phyloP scores from a whole-genome alignment of 2,329 filamentous ascomycete genomes.

The Botryosphaeria dothidea region DNA sequence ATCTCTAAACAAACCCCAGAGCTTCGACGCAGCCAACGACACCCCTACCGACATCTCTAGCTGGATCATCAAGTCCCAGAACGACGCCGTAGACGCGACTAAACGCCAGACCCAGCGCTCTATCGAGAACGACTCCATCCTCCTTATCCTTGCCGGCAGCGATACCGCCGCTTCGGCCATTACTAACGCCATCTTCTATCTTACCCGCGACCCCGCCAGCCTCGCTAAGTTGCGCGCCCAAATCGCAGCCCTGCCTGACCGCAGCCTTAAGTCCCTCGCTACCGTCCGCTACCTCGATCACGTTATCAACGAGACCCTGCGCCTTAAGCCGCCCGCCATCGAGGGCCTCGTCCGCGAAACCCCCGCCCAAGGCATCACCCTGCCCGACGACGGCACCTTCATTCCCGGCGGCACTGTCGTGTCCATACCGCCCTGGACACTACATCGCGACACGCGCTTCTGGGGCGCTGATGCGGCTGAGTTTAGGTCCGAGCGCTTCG shows the following conservation, averaged over 20 bases:
- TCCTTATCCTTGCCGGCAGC: slow-evolving; percentile 36
- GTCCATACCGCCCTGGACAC: slow-evolving; percentile 24
- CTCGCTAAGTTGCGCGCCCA: slow-evolving; percentile 8
- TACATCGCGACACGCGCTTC: slow-evolving; percentile 19
- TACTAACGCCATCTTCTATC: slow-evolving; percentile 20
- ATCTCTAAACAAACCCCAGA: too few relatives aligned
- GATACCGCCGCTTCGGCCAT: slow-evolving; percentile 5
- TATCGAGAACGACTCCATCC: slow-evolving; percentile 34
- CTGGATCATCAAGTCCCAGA: slow-evolving; percentile 36
- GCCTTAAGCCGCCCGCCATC: slow-evolving; percentile 44
- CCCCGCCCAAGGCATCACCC: slow-evolving; percentile 37
- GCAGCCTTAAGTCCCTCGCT: slow-evolving; percentile 23
- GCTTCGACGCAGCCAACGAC: background rate
- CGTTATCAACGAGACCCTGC: slow-evolving; percentile 45
- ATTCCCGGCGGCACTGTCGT: slow-evolving; percentile 35
- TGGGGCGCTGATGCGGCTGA: slow-evolving; percentile 29
- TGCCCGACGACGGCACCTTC: slow-evolving; percentile 39
- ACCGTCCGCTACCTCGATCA: slow-evolving; percentile 38
- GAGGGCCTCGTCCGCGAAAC: slow-evolving; percentile 36
- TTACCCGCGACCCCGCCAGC: slow-evolving; percentile 23
- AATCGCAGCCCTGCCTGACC: slow-evolving; percentile 23
- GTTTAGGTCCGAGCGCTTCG: slow-evolving; percentile 12
- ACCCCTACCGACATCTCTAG: slow-evolving; percentile 36
- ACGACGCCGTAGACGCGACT: slow-evolving; percentile 38
- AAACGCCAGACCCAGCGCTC: slow-evolving; percentile 25